Evolutionary conservation across 2,329 filamentous ascomycete species (phyloP).

Genomic region (Cladorrhinum sp.): DNA sequence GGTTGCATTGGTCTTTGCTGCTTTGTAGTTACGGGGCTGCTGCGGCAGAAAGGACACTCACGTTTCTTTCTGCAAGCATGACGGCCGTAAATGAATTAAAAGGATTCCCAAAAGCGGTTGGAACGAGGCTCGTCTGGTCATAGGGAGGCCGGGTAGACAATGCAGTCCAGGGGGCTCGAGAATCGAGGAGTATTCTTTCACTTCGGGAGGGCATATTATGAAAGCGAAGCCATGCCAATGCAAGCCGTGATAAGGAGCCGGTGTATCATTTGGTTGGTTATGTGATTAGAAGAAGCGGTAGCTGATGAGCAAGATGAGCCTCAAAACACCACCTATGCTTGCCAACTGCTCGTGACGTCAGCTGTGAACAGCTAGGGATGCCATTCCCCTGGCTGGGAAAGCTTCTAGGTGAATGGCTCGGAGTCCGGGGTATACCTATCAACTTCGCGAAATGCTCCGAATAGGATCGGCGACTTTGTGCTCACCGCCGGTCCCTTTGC

Average conservation of each 20-base stretch:
- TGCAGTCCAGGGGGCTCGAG: constrained; percentile 18
- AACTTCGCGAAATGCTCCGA: constrained; percentile 15
- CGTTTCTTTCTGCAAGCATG: constrained; percentile 46
- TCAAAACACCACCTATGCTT: background rate
- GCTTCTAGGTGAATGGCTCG: background rate
- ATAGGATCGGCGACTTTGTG: constrained; percentile 10
- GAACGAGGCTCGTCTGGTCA: constrained; percentile 20
- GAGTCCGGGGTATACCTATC: background rate
- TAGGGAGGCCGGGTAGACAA: constrained; percentile 13
- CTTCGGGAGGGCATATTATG: constrained; percentile 8
- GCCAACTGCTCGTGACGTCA: constrained; percentile 16
- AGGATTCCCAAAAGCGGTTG: constrained; percentile 31
- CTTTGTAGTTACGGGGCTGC: constrained; percentile 36
- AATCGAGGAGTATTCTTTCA: constrained; percentile 18
- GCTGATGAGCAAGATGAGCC: background rate
- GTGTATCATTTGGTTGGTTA: constrained; percentile 1
- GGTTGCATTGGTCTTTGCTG: constrained; percentile 58
- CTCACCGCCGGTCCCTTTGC: constrained; percentile 11
- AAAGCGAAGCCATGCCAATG: constrained; percentile 8
- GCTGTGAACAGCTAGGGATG: background rate
- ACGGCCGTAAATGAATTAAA: constrained; percentile 45
- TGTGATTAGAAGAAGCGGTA: background rate
- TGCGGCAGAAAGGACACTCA: constrained; percentile 45
- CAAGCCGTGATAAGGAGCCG: constrained; percentile 6
- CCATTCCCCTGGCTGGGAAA: background rate